Base-by-base conservation (phyloP, 768 basidiomycete genomes). In the Coprinellus aureogranulatus region DNA sequence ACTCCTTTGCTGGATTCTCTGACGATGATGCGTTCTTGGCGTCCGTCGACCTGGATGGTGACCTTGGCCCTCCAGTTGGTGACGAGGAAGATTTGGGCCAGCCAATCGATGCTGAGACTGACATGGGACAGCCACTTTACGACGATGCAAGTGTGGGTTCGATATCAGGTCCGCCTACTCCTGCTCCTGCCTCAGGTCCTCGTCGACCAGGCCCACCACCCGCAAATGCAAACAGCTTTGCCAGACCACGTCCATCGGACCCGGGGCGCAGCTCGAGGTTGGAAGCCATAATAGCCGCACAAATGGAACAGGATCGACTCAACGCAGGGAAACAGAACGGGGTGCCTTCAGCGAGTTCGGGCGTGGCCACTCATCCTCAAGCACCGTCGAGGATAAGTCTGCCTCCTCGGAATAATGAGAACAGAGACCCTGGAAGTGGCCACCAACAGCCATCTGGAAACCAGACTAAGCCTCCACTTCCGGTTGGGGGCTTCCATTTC, bases 11-110 rank as follows among this genome's bases (percentile, higher is more conserved):
- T 11, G 80, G 84, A 61, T 73, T 75, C 55, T 87, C 86, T 1
- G 86, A 91, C 40, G 89, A 90, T 53, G 88, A 85, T 53, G 84
- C 78, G 1, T 80, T 89, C 62, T 72, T 86, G 34, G 86, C 87
- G 20, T 69, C 76, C 10, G 75, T 85, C 23, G 84, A 85, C 57
- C 67, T 84, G 12, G 77, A 75, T 1, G 41, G 41, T n/a, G 80
- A 80, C 20, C 61, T 79, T 0, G 80, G 78, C 4, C 70, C 69
- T 30, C 72, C 76, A 23, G 69, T 82, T 31, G 74, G 74, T 39
- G 75, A 74, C 18, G 76, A 76, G 20, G 76, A 76, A 20, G 76
- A 77, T 54, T 50, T 78, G 12, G 81, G 79, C 9, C 64, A 71
- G 48, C 78, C 75, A 0, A 77, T 85, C 53, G 79, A 80, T 39